These are phyloP conservation scores for Rhizopogon vinicolor DNA, from an alignment of 768 basidiomycete species.

Conservation along the genomic window DNA sequence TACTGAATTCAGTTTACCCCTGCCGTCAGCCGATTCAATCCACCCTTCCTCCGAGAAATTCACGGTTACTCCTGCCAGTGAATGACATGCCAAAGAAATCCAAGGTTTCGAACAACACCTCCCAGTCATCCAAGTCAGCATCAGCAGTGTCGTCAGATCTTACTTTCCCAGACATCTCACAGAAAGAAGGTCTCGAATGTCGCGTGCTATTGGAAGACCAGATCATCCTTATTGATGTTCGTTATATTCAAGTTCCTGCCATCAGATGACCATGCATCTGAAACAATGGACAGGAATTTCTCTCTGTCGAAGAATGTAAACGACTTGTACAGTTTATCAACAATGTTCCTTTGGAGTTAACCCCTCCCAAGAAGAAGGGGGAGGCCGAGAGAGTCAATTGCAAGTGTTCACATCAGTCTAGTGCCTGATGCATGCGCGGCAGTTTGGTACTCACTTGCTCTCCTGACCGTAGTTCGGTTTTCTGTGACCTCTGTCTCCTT, in stretches of 20 bases:
- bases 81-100: slow-evolving; percentile 4
- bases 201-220: slow-evolving; percentile 56
- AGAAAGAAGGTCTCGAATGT: slow-evolving; percentile 43
- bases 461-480: slow-evolving; percentile 45
- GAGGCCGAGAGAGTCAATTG: slow-evolving; percentile 71
- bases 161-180: slow-evolving; percentile 41
- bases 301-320: slow-evolving; percentile 60
- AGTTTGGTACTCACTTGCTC: background rate
- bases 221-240: slow-evolving; percentile 55
- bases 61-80: no score
- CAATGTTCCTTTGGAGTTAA: slow-evolving; percentile 53
- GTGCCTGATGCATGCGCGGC: background rate
- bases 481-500: slow-evolving; percentile 57
- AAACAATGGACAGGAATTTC: slow-evolving; percentile 38
- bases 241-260: slow-evolving; percentile 11
- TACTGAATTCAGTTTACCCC: background rate
- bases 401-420: slow-evolving; percentile 26
- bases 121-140: background rate
- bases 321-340: slow-evolving; percentile 56
- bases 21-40: no score
- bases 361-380: slow-evolving; percentile 67
- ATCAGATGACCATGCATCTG: background rate
- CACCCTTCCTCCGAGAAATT: background rate
- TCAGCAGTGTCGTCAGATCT: background rate
- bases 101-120: background rate